Percentiles rank a stretch among this genome's conserved stretches.
Evolutionary conservation across 2,329 filamentous ascomycete genomes (phyloP).

Genomic region (Aspergillus sp.): DNA sequence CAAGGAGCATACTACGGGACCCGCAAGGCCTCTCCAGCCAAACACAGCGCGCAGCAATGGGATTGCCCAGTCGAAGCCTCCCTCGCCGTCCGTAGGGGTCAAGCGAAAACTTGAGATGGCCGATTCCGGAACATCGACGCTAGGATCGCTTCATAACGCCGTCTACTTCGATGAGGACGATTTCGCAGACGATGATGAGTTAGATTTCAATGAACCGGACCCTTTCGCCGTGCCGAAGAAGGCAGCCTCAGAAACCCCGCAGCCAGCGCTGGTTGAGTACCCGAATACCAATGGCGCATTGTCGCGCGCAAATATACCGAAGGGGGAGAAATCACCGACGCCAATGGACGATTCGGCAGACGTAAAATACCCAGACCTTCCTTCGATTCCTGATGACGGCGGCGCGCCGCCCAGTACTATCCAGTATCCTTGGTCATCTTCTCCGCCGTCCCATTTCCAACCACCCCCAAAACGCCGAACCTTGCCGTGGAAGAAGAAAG

Average conservation of each 20-base stretch:
- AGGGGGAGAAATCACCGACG: constrained; percentile 5
- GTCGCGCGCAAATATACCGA: constrained; percentile 1
- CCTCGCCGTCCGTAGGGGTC: constrained; percentile 20
- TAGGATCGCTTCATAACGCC: constrained; percentile 37
- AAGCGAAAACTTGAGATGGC: constrained; percentile 33
- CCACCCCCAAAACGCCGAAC: constrained; percentile 51
- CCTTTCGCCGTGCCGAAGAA: constrained; percentile 16
- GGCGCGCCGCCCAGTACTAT: constrained; percentile 43
- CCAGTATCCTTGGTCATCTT: constrained; percentile 62
- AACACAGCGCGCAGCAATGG: constrained; percentile 20
- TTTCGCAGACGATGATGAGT: constrained; percentile 72
- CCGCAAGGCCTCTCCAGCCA: constrained; percentile 25
- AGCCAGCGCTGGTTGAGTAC: constrained; percentile 2
- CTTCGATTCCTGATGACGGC: constrained; percentile 19
- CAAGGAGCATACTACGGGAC: constrained; percentile 25
- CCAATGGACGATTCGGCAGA: constrained; percentile 11
- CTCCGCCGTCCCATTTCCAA: constrained; percentile 38
- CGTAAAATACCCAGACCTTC: constrained; percentile 28
- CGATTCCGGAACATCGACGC: constrained; percentile 18
- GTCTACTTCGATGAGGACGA: constrained; percentile 69
- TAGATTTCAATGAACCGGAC: constrained; percentile 44
- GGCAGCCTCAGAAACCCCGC: constrained; percentile 4
- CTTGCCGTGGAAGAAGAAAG: constrained; percentile 48
- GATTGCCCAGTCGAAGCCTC: constrained; percentile 10
- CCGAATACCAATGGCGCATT: constrained; percentile 4